Base-by-base conservation (phyloP, 2,329 filamentous ascomycete genomes). In the Sclerotinia trifoliorum region DNA sequence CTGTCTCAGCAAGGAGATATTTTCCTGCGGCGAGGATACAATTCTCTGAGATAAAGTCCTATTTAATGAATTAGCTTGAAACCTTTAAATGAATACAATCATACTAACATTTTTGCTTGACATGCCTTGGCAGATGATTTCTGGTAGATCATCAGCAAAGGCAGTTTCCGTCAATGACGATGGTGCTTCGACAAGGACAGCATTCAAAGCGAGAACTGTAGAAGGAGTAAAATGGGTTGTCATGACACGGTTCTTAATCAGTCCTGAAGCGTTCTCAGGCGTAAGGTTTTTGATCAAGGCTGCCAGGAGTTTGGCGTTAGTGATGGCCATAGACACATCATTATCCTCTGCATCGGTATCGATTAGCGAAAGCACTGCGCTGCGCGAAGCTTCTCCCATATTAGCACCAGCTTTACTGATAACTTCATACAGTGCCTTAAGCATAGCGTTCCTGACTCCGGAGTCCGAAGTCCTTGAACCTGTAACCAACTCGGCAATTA, bases 341-440 rank as follows among this genome's bases (percentile, higher is more conserved):
- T 85, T 85, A 72, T 92, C 91, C 70, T 92, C 91, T 4, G 85
- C 82, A 70, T 97, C 93, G 73, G 88, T 88, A 78, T 98, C 95
- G 75, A 99, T 97, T 61, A 99, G 83, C 55, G 87, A 86, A 61
- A 99, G 83, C 35, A 99, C 93, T n/a, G 94, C 89, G 70, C 88
- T 86, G 67, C 94, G 89, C 60, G 94, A 97, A 29, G 89, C 82
- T 75, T 98, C 95, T 74, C 92, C 94, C 95, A 99, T 99, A 80
- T 94, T 97, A 68, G 85, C 85, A 66, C 95, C 95, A 24, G 94
- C 94, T 80, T 97, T 97, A 83, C 92, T 94, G 70, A 99, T 90
- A 42, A 99, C 95, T 77, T 98, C 94, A 77, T 96, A 97, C 57
- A 99, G 81, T 3, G 95, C 95, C 82, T 96, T 97, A 75, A 99